Evolutionary conservation across 1,284 basidiomycete genomes (phyloP).

Genomic region (Cutaneotrichosporon sp.): DNA sequence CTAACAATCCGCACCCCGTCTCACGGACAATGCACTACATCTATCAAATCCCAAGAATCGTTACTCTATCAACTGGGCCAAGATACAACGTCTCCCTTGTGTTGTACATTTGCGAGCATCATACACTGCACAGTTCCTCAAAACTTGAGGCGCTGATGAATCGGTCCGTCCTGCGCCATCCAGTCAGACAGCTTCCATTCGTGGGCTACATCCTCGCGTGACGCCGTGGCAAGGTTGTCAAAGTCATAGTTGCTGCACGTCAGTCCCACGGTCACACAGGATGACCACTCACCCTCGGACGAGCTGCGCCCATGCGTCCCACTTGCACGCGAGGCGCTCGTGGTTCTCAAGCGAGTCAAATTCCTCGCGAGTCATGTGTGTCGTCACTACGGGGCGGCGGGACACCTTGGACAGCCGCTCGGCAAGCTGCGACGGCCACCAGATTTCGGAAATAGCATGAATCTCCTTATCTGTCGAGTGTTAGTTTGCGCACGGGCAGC

Average conservation of each 20-base stretch:
- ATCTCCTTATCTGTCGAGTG: constrained; percentile 21
- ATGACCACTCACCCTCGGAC: constrained; percentile 11
- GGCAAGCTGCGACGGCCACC: constrained; percentile 27
- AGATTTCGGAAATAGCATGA: constrained; percentile 22
- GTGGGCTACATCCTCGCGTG: constrained; percentile 16
- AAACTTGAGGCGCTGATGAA: constrained; percentile 9
- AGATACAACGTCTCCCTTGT: too few species aligned
- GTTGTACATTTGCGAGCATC: neutral
- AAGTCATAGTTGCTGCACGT: constrained; percentile 11
- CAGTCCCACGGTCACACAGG: constrained; percentile 1
- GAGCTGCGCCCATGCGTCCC: constrained; percentile 20
- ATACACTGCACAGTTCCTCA: neutral
- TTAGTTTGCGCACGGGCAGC: constrained; percentile 11
- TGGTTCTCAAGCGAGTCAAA: constrained; percentile 25
- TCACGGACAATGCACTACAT: neutral
- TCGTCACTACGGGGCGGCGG: constrained; percentile 26
- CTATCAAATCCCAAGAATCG: neutral
- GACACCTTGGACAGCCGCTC: constrained; percentile 19
- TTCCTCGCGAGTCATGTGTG: constrained; percentile 22
- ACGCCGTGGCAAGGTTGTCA: constrained; percentile 8
- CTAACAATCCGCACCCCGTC: too few species aligned
- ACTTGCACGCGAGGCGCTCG: constrained; percentile 13
- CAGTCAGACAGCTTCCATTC: constrained; percentile 25
- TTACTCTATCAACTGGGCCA: neutral
- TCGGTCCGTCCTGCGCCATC: constrained; percentile 12